Base-by-base conservation (phyloP, 768 basidiomycete species). In the Naganishia kalamii region DNA sequence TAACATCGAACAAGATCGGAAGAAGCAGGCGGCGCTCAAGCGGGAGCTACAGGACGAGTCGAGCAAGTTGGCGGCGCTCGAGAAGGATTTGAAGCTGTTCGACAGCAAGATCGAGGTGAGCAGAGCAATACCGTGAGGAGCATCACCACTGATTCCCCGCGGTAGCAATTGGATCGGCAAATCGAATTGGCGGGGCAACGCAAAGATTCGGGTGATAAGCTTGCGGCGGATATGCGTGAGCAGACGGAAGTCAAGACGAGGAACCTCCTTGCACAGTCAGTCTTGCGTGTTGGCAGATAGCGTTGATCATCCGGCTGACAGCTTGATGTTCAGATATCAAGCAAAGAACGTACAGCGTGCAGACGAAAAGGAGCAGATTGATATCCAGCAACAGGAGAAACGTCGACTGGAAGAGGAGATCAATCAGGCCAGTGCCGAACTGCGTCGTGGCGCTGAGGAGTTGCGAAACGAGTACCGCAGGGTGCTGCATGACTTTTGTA, bases 21-120 rank as follows among this genome's bases (percentile, higher is more conserved):
- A 37, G 54, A 57, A 57, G 13, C 54, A 57, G 23, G 54, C 37
- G 1, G 54, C 54, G 13, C 37, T 57, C n/a, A 35, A 25, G 23
- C 5, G 54, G 40, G 54, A 57, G 23, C 37, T 57, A 15, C 54
- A 57, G 30, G 54, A 57, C 25, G 54, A 57, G 30, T 57, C 54
- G 23, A 37, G 54, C 23, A 57, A 41, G 13, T 27, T 57, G 4
- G 37, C 54, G 6, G 37, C 54, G 37, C 19, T 57, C 35, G 54
- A 57, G 23, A 57, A 57, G 54, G 54, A 57, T 40, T 27, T 57
- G 11, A 57, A 57, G 54, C 35, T 37, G 54, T 57, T 57, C 15
- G 54, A 57, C 13, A 57, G 54, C 23, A 57, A 57, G 54, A 57
- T 57, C 35, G 54, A 57, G 54, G 54, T 57, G n/a, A 41, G 54